These are phyloP conservation scores for Starmerella etchellsii DNA, from an alignment of 805 yeast genomes.

Conservation along the genomic window DNA sequence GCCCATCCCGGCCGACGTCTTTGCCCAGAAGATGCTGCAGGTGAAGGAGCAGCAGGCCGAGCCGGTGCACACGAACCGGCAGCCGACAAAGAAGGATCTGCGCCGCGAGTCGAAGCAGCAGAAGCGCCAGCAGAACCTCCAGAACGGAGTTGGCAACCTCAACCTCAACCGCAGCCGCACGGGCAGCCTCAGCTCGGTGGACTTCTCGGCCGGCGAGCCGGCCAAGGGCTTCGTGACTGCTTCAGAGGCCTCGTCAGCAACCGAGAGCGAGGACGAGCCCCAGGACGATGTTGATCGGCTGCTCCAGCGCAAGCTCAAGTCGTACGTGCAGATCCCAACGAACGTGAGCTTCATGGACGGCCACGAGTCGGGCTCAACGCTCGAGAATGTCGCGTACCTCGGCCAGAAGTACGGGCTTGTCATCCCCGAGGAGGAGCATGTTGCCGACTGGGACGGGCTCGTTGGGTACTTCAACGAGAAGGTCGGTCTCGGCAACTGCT, in stretches of 20 bases:
- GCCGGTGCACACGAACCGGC: slow-evolving; percentile 17
- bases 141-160: slow-evolving; percentile 3
- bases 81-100: slow-evolving; percentile 29
- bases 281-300: slow-evolving; percentile 21
- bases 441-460: slow-evolving; percentile 58
- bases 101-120: slow-evolving; percentile 24
- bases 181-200: slow-evolving; percentile 8
- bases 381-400: slow-evolving; percentile 63
- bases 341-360: slow-evolving; percentile 34
- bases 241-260: slow-evolving; percentile 6
- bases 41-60: slow-evolving; percentile 23
- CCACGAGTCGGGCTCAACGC: slow-evolving; percentile 38
- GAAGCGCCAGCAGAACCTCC: slow-evolving; percentile 9
- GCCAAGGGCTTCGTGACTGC: slow-evolving; percentile 6
- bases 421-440: slow-evolving; percentile 66
- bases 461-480: slow-evolving; percentile 65
- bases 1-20: slow-evolving; percentile 53
- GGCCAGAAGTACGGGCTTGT: slow-evolving; percentile 68
- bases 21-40: slow-evolving; percentile 51
- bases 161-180: slow-evolving; percentile 1
- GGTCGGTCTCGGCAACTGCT: slow-evolving; percentile 69
- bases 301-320: slow-evolving; percentile 20
- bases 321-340: slow-evolving; percentile 25
- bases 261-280: slow-evolving; percentile 14
- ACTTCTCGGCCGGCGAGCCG: slow-evolving; percentile 17